Evolutionary conservation across 441 rosid species (phyloP).

Genomic region (Mallotus japonicus): DNA sequence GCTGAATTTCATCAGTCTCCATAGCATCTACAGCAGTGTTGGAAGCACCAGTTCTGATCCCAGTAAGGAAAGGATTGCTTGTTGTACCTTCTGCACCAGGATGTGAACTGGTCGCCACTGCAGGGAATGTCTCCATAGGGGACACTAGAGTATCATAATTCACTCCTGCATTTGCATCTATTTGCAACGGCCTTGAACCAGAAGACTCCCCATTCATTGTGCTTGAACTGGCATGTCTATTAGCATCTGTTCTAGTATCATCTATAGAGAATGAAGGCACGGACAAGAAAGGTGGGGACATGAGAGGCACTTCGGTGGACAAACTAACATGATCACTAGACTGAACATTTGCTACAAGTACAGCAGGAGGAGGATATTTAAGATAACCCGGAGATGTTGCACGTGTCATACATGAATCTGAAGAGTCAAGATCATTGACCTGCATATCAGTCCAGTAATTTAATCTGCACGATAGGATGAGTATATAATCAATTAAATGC

Average conservation of each 20-base stretch:
- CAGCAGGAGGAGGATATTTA: slow-evolving; percentile 79
- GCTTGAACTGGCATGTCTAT: slow-evolving; percentile 42
- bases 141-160: slow-evolving; percentile 42
- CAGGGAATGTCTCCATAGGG: slow-evolving; percentile 48
- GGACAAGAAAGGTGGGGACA: slow-evolving; percentile 49
- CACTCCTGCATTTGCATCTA: slow-evolving; percentile 49
- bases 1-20: slow-evolving; percentile 64
- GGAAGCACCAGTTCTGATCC: slow-evolving; percentile 37
- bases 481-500: slow-evolving; percentile 25
- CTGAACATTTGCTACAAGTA: slow-evolving; percentile 56
- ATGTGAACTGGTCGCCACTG: slow-evolving; percentile 43
- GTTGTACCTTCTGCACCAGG: slow-evolving; percentile 40
- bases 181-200: slow-evolving; percentile 46
- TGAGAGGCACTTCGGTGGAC: slow-evolving; percentile 58
- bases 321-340: slow-evolving; percentile 45
- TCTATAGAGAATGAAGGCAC: slow-evolving; percentile 54
- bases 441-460: slow-evolving; percentile 57
- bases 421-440: slow-evolving; percentile 90
- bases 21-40: slow-evolving; percentile 41
- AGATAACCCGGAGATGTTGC: slow-evolving; percentile 77
- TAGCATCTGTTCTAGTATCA: slow-evolving; percentile 45
- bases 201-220: slow-evolving; percentile 41
- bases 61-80: slow-evolving; percentile 37
- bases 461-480: slow-evolving; percentile 34
- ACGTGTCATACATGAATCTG: slow-evolving; percentile 72